Evolutionary conservation across 352 stramenopile genomes (phyloP), one percentile per base, ranked within the genome.

Genomic region (Saprolegnia diclina): DNA sequence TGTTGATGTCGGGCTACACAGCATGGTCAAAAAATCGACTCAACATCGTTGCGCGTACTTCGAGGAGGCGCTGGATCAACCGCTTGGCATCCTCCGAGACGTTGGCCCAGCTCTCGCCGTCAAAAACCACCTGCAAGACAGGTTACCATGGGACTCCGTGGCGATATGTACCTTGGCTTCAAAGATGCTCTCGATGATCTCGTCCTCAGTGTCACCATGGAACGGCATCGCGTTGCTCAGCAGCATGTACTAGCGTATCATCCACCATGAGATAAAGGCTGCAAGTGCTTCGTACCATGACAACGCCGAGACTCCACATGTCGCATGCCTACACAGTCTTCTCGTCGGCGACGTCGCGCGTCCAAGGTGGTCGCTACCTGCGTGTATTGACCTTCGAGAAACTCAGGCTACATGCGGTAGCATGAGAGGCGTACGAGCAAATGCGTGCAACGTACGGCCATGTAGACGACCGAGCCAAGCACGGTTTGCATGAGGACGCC

Each of bases 241-340:
- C 26, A 93, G 77, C 85, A 91, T 93, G 71, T 84, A 93, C 84
- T 91, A 54, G 16, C 29, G 19, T 16, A 22, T 57, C 53, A 10
- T 16, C 35, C 14, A 59, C 1, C 7, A 1, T 57, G 0, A 62
- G n/a, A 44, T 54, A 5, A 54, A 46, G 26, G 48, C 14, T 26
- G 37, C 6, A 21, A 63, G 21, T 2, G 56, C 21, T 5, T 18
- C 68, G 19, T 70, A 89, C 83, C 84, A 91, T 93, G 65, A 91
- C 88, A 21, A 93, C 79, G 11, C 85, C 85, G 7, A 93, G 79
- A 68, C 85, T 93, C 83, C 85, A 93, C 29, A 91, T 77, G 78
- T 93, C 85, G 45, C 85, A 93, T 82, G 11, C 82, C 82, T 55
- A 91, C 78, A 1, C 89, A 75, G 0, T 89, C 80, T 62, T 89